Evolutionary conservation across 176 grass and related monocot species (phyloP).

Genomic region (Aegilops sharonensis): DNA sequence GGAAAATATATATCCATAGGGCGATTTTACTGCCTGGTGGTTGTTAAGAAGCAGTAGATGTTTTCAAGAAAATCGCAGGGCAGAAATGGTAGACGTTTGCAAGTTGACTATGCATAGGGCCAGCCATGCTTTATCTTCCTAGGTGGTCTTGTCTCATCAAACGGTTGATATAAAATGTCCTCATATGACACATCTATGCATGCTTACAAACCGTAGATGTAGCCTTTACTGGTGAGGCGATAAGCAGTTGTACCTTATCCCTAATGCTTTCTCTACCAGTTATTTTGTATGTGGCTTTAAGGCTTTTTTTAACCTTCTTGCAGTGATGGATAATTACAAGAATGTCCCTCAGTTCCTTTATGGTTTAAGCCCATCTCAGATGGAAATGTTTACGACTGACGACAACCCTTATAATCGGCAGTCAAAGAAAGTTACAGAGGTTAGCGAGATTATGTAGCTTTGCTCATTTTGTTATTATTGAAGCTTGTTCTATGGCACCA

Average conservation of each 20-base stretch:
- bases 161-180: background rate
- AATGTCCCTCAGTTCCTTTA: constrained; percentile 69
- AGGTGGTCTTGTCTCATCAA: background rate
- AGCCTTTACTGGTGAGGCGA: background rate
- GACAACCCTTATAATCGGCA: constrained; percentile 58
- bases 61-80: no score
- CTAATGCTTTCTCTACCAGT: background rate
- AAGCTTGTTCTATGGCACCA: background rate
- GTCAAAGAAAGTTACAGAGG: constrained; percentile 65
- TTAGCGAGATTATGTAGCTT: background rate
- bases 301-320: constrained; percentile 14
- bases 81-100: background rate
- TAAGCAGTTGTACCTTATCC: background rate
- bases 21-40: background rate
- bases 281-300: constrained; percentile 11
- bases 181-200: background rate
- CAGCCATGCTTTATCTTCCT: background rate
- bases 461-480: background rate
- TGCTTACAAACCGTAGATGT: background rate
- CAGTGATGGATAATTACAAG: constrained; percentile 89
- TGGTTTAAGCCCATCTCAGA: constrained; percentile 62
- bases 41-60: background rate
- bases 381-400: constrained; percentile 79
- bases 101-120: background rate
- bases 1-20: background rate